A percentile compares a stretch with the other conserved stretches of the same genome.
Conservation (phyloP, 352 stramenopile genomes). For the Elongisporangium prolatum region DNA sequence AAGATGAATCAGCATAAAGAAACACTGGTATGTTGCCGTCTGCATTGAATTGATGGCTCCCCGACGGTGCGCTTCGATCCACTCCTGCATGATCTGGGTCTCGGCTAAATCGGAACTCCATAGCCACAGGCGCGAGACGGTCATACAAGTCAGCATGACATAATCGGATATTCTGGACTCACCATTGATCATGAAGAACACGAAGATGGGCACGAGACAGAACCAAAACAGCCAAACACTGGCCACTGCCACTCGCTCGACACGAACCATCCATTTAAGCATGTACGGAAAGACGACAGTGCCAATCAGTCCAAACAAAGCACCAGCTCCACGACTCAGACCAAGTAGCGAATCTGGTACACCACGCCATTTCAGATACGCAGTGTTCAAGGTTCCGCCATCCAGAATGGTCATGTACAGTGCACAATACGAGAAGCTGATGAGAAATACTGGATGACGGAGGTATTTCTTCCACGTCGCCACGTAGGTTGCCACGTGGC, state of each 20-base stretch:
- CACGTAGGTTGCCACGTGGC: constrained; percentile 17
- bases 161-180: constrained; percentile 50
- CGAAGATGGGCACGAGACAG: constrained; percentile 32
- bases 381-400: constrained; percentile 45
- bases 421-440: constrained; percentile 45
- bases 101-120: constrained; percentile 52
- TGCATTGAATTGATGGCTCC: constrained; percentile 64
- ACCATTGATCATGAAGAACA: constrained; percentile 36
- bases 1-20: constrained; percentile 56
- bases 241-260: constrained; percentile 44
- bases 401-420: constrained; percentile 63
- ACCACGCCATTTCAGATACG: constrained; percentile 64
- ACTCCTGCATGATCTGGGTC: constrained; percentile 76
- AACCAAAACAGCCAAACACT: constrained; percentile 69
- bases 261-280: constrained; percentile 12
- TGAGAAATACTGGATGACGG: constrained; percentile 42
- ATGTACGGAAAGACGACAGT: constrained; percentile 47
- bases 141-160: constrained; percentile 42
- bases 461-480: constrained; percentile 36
- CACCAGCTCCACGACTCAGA: constrained; percentile 33
- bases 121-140: constrained; percentile 44
- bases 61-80: constrained; percentile 39
- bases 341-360: constrained; percentile 42
- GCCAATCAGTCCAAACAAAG: constrained; percentile 41
- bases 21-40: constrained; percentile 57